Base-by-base conservation (phyloP, 768 basidiomycete species). In the Suillus lakei region DNA sequence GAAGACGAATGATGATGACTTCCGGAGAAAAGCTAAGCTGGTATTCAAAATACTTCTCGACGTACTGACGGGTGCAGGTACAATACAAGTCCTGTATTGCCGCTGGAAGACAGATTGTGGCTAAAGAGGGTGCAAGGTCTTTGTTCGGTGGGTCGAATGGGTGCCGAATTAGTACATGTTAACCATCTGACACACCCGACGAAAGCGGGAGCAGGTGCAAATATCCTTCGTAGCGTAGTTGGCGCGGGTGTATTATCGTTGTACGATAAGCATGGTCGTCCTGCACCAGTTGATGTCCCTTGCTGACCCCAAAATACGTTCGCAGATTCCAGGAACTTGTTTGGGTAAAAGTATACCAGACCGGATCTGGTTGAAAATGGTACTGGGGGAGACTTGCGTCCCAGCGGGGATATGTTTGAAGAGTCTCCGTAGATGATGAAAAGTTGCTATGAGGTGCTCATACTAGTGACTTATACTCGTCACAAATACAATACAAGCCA, bases 181-280 rank as follows among this genome's bases (percentile, higher is more conserved):
- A 8, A 70, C 59, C 15, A 21, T 53, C 54, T 51, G 9, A 38
- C 26, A 23, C 74, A 72, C 69, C 82, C 80, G 32, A 77, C 83
- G 72, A 82, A 83, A 86, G 87, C 85, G 76, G 86, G 87, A 70
- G 86, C 85, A 64, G 86, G 85, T 69, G 84, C 84, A 64, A 84
- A 85, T 72, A 79, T 81, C 51, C 61, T 88, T 70, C 86, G 88
- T 75, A 85, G 88, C 75, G 66, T 80, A 23, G 78, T 78, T 12
- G 73, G 72, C 26, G 78, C 78, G 26, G 78, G 87, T 77, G 88
- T 86, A 66, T 75, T 88, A 70, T 86, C 87, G 39, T 72, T 88
- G 34, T 34, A 5, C 4, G 34, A 34, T 8, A 34, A 34, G 34
- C 8, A 34, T 34, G 34, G 6, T 34, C 8, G 34, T 5, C 34